phyloP scores from a whole-genome alignment of 148 eudicot genomes.

The Chenopodium berlandieri region DNA sequence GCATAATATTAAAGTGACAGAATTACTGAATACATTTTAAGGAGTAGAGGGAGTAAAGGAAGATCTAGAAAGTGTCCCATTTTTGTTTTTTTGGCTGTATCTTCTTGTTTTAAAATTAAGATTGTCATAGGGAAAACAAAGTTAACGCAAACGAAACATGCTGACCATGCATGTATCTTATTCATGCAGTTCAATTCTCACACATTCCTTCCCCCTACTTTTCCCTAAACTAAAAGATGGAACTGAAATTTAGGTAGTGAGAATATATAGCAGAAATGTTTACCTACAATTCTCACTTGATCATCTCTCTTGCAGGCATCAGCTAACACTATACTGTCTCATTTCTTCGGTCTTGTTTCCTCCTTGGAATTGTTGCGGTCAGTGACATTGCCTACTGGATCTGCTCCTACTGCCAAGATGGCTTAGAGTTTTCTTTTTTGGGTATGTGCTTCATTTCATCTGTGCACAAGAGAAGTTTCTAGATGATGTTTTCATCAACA shows the following conservation, averaged over 20 bases:
- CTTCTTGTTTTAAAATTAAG: too few species aligned
- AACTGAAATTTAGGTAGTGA: neutral
- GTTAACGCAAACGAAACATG: too few species aligned
- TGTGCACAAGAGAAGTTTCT: conserved; percentile 2
- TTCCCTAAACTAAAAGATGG: neutral
- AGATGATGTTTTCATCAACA: conserved; percentile 7
- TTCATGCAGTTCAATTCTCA: neutral
- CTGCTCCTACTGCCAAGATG: conserved; percentile 49
- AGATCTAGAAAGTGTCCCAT: neutral
- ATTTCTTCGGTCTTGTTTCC: conserved; percentile 77
- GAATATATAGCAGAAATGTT: neutral
- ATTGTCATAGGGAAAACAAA: too few species aligned
- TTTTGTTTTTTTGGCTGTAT: too few species aligned
- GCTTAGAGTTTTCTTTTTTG: conserved; percentile 34
- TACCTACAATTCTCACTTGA: conserved; percentile 1
- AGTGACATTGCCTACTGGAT: conserved; percentile 64
- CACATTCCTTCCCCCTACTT: neutral
- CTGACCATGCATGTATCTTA: too few species aligned
- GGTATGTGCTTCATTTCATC: neutral
- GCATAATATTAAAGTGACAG: neutral
- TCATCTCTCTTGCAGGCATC: conserved; percentile 65
- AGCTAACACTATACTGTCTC: conserved; percentile 84
- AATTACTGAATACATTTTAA: neutral
- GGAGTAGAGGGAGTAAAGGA: neutral
- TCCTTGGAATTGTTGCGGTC: conserved; percentile 88